Evolutionary conservation across 306 rosid genomes (phyloP).

Genomic region (Inga oerstediana): DNA sequence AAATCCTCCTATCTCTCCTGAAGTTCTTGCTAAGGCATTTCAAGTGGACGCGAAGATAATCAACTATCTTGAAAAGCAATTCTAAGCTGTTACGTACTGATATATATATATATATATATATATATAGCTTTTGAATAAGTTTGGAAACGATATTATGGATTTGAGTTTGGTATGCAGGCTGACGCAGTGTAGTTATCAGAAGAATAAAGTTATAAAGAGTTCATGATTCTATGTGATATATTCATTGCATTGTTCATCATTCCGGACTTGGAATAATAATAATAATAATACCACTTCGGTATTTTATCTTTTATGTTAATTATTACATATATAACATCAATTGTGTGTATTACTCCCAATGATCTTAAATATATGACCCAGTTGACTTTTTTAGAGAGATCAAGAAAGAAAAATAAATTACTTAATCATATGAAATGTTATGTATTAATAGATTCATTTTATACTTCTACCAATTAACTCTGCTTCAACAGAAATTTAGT

Average conservation of each 20-base stretch:
- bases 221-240: not conserved
- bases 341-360: too few species aligned
- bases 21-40: slow-evolving; percentile 41
- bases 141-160: not conserved
- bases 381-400: too few species aligned
- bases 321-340: too few species aligned
- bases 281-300: not conserved
- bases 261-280: not conserved
- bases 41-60: slow-evolving; percentile 30
- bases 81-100: not conserved
- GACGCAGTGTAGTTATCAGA: not conserved
- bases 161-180: not conserved
- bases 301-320: not conserved
- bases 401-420: too few species aligned
- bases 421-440: too few species aligned
- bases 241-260: not conserved
- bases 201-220: too few species aligned
- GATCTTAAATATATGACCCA: too few species aligned
- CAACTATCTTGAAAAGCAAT: slow-evolving; percentile 30
- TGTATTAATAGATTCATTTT: too few species aligned
- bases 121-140: not conserved
- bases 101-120: too few species aligned
- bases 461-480: too few species aligned
- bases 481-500: too few species aligned
- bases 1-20: slow-evolving; percentile 31